Conservation (phyloP, 805 yeast genomes). For the Danielia oregonensis region DNA sequence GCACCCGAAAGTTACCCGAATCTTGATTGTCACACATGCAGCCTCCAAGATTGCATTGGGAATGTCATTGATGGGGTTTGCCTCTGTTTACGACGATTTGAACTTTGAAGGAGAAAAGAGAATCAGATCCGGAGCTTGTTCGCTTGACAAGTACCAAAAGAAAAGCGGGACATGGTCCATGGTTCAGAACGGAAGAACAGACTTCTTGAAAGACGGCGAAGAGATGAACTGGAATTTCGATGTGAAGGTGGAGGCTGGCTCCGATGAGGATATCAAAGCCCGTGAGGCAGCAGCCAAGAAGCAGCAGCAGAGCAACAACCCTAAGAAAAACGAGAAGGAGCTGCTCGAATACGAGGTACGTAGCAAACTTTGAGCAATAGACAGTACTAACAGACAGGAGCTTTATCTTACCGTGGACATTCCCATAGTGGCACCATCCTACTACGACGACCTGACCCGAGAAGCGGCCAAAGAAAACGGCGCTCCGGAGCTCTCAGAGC, state of each 20-base stretch:
- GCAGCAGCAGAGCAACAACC: slow-evolving; percentile 3
- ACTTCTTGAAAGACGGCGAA: slow-evolving; percentile 71
- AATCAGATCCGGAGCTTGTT: slow-evolving; percentile 78
- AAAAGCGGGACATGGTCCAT: slow-evolving; percentile 50
- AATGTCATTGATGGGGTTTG: slow-evolving; percentile 59
- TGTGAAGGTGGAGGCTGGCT: slow-evolving; percentile 78
- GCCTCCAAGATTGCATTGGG: slow-evolving; percentile 90
- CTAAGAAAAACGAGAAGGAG: too few relatives aligned
- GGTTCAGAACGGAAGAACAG: slow-evolving; percentile 68
- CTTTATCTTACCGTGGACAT: slow-evolving; percentile 22
- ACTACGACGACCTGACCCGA: slow-evolving; percentile 12
- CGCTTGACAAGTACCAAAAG: slow-evolving; percentile 58
- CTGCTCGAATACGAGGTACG: slow-evolving; percentile 18
- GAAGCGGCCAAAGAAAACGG: slow-evolving; percentile 3
- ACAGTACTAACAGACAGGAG: slow-evolving; percentile 17
- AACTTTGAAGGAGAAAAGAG: slow-evolving; percentile 29
- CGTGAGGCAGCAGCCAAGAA: slow-evolving; percentile 31
- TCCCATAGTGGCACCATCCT: slow-evolving; percentile 17
- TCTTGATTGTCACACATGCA: slow-evolving; percentile 86
- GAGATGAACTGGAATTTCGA: slow-evolving; percentile 93
- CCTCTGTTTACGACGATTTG: slow-evolving; percentile 48
- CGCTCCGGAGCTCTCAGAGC: slow-evolving; percentile 13
- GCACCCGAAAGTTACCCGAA: slow-evolving; percentile 57
- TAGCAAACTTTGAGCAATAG: slow-evolving; percentile 3
- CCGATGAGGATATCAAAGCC: slow-evolving; percentile 75